A percentile compares a stretch with the other conserved stretches of the same genome.
These are phyloP conservation scores for Mortierella sp. DNA, from an alignment of 371 early-diverging fungal species.

Conservation along the genomic window DNA sequence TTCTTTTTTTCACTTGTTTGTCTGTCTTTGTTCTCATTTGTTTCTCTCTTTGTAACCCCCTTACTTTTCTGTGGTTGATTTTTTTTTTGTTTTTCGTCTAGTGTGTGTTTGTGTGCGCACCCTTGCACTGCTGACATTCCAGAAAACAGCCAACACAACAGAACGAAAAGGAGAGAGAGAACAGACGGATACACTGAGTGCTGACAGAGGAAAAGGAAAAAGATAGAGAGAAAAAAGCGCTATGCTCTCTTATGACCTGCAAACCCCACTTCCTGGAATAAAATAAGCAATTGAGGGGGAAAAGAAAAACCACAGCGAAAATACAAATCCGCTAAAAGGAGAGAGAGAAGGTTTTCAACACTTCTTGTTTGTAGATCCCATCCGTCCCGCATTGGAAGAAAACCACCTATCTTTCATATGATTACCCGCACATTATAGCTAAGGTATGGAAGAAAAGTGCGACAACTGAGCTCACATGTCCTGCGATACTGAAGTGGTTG, in stretches of 20 bases:
- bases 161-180: background rate
- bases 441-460: too few relatives aligned
- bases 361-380: too few relatives aligned
- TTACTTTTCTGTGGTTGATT: background rate
- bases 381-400: too few relatives aligned
- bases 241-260: background rate
- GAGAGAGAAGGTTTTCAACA: background rate
- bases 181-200: background rate
- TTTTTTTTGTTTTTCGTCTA: background rate
- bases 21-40: background rate
- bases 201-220: background rate
- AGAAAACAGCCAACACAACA: background rate
- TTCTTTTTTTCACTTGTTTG: background rate
- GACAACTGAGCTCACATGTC: too few relatives aligned
- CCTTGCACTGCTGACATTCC: slow-evolving; percentile 6
- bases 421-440: too few relatives aligned
- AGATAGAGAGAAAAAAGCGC: background rate
- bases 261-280: background rate
- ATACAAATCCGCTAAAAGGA: background rate
- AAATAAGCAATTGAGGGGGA: background rate
- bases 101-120: background rate
- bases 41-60: background rate
- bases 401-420: too few relatives aligned
- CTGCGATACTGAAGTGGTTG: too few relatives aligned
- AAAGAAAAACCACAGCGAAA: background rate